Evolutionary conservation across 176 grass and related monocot species (phyloP).

Genomic region (Ampelocalamus luodianensis): DNA sequence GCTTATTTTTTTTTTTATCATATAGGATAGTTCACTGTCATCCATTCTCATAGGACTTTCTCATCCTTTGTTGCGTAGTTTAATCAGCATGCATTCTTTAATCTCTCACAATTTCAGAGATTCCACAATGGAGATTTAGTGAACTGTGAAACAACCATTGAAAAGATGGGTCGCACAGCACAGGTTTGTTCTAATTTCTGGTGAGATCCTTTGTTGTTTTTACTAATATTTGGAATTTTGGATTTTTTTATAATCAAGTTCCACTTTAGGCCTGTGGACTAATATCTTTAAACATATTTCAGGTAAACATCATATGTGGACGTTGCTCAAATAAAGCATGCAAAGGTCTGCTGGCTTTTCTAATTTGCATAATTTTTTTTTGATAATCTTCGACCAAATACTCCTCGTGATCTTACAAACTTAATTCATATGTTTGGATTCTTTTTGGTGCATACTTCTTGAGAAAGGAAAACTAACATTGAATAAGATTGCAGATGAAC

Average conservation of each 20-base stretch:
- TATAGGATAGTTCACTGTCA: slow-evolving; percentile 5
- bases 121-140: slow-evolving; percentile 81
- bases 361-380: not conserved
- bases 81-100: slow-evolving; percentile 16
- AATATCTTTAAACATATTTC: slow-evolving; percentile 37
- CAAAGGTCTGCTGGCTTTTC: slow-evolving; percentile 62
- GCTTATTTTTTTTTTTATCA: not conserved
- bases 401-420: not conserved
- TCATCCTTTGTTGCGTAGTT: slow-evolving; percentile 12
- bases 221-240: not conserved
- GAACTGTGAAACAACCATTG: slow-evolving; percentile 73
- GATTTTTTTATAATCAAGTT: not conserved
- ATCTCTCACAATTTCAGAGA: slow-evolving; percentile 51
- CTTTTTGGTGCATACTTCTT: slow-evolving; percentile 14
- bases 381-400: slow-evolving; percentile 4
- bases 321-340: slow-evolving; percentile 70
- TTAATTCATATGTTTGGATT: not conserved
- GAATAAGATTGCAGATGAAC: slow-evolving; percentile 58
- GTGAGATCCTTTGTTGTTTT: slow-evolving; percentile 23
- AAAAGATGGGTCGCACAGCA: slow-evolving; percentile 87
- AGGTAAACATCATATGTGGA: slow-evolving; percentile 94
- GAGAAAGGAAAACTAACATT: slow-evolving; percentile 30
- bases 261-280: not conserved
- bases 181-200: slow-evolving; percentile 60
- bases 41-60: not conserved